Evolutionary conservation across 2,329 filamentous ascomycete genomes (phyloP).

Genomic region (Ascochyta pisi): DNA sequence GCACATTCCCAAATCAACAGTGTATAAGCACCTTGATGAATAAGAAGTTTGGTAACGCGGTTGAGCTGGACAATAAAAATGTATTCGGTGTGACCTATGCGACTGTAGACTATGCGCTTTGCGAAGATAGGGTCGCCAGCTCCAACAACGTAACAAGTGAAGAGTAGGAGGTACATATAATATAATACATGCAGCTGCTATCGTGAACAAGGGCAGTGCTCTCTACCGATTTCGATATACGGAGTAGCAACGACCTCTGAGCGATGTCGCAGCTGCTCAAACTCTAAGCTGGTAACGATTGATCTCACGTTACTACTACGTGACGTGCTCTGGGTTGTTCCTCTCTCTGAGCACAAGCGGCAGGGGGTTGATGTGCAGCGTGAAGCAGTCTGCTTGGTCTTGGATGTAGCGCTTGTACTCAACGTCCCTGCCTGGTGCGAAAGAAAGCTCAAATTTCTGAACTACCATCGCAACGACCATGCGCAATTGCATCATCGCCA

Average conservation of each 20-base stretch:
- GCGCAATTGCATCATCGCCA: conserved; percentile 23
- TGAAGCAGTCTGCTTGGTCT: conserved; percentile 24
- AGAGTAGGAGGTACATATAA: neutral
- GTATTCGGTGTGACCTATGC: no score
- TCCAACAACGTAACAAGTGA: no score
- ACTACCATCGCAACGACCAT: conserved; percentile 14
- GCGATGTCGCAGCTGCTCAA: neutral
- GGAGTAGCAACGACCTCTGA: neutral
- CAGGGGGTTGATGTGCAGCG: conserved; percentile 13
- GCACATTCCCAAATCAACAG: neutral
- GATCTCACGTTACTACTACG: neutral
- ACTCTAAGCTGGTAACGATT: neutral
- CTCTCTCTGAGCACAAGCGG: conserved; percentile 16
- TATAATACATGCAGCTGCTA: neutral
- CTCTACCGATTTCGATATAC: neutral
- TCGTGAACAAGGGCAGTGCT: neutral
- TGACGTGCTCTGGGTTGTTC: neutral
- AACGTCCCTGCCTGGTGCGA: conserved; percentile 8
- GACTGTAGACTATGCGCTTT: no score
- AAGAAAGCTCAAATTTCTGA: conserved; percentile 14
- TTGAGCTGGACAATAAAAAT: neutral
- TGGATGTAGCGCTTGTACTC: conserved; percentile 12
- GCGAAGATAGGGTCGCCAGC: no score
- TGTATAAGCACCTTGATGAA: no score
- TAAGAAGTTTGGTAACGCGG: neutral